A percentile compares a stretch with the other conserved stretches of the same genome.
Conservation (phyloP, 2,329 filamentous ascomycete genomes). For the Trichoderma sp. region DNA sequence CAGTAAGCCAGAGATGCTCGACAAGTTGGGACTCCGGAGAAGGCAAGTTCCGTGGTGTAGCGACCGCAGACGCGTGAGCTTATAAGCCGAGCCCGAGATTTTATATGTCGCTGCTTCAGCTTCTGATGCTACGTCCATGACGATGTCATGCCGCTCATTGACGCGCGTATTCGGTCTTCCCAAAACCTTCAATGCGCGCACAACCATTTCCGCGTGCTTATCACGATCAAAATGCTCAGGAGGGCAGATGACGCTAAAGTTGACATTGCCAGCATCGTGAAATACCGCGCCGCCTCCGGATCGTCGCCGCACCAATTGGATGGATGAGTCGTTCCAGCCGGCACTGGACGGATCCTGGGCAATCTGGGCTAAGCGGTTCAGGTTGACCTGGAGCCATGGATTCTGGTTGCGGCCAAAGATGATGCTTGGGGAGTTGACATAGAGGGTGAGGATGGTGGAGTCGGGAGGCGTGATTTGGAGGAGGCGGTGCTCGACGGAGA, state of each 20-base stretch:
- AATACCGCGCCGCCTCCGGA: constrained; percentile 92
- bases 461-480: constrained; percentile 69
- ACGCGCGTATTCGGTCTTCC: constrained; percentile 63
- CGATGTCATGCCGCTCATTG: constrained; percentile 91
- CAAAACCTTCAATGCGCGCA: constrained; percentile 67
- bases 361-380: constrained; percentile 52
- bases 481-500: constrained; percentile 89
- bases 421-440: constrained; percentile 81
- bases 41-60: constrained; percentile 94
- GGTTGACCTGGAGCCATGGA: constrained; percentile 88
- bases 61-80: constrained; percentile 75
- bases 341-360: constrained; percentile 23
- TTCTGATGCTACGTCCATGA: constrained; percentile 52
- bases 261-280: constrained; percentile 89
- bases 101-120: constrained; percentile 54
- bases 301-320: constrained; percentile 72
- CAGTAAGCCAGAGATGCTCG: constrained; percentile 65
- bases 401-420: constrained; percentile 97
- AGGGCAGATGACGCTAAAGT: constrained; percentile 89
- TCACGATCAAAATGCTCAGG: constrained; percentile 73
- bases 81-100: constrained; percentile 92
- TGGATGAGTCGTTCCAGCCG: constrained; percentile 29
- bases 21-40: constrained; percentile 71
- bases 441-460: constrained; percentile 79
- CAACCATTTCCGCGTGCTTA: constrained; percentile 89